Evolutionary conservation across 2,329 filamentous ascomycete species (phyloP).

Genomic region (Volutella citrinella): DNA sequence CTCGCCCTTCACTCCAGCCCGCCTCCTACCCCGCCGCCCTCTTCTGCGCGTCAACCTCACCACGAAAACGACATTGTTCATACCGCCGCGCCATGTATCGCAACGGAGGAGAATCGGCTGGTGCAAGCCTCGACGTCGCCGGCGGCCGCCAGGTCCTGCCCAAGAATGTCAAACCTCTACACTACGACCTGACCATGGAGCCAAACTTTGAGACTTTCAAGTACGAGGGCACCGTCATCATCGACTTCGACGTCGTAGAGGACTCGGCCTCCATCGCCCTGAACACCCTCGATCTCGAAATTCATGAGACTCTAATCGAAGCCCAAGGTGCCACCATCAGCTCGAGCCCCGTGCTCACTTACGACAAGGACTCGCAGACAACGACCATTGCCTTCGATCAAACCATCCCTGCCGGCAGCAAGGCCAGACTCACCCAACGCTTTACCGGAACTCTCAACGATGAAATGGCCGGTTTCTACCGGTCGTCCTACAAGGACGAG

Average conservation of each 20-base stretch:
- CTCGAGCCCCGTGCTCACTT: constrained; percentile 50
- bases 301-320: constrained; percentile 59
- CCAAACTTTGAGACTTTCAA: constrained; percentile 85
- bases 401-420: constrained; percentile 68
- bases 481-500: constrained; percentile 83
- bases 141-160: constrained; percentile 75
- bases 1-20: too few relatives aligned
- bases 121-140: constrained; percentile 21
- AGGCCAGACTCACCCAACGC: constrained; percentile 58
- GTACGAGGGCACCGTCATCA: constrained; percentile 79
- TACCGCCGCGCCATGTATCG: constrained; percentile 29
- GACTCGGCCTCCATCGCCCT: constrained; percentile 83
- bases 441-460: constrained; percentile 83
- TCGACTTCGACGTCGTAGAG: constrained; percentile 83
- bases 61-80: constrained; percentile 25
- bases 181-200: constrained; percentile 91
- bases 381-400: constrained; percentile 78
- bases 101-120: constrained; percentile 21
- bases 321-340: constrained; percentile 46
- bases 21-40: too few relatives aligned
- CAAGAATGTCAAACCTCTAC: constrained; percentile 83
- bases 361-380: constrained; percentile 77
- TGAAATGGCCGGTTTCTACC: constrained; percentile 97
- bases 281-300: constrained; percentile 83
- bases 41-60: constrained; percentile 4